A percentile compares a stretch with the other conserved stretches of the same genome.
phyloP scores from a whole-genome alignment of 495 filamentous ascomycete species.

The Lasiosphaeria ovina region DNA sequence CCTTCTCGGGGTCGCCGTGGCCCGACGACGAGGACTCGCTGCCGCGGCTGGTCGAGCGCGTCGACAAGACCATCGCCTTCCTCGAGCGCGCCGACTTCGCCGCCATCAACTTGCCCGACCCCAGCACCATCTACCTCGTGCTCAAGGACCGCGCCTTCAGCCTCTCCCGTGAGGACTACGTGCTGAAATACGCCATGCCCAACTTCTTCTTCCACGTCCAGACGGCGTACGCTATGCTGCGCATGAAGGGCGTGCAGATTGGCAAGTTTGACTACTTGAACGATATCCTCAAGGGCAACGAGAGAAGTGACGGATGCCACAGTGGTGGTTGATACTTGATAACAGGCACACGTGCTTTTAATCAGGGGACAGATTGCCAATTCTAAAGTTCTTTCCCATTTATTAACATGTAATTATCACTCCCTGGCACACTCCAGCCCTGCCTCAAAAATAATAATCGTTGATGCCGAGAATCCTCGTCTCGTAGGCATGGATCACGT shows the following conservation, averaged over 20 bases:
- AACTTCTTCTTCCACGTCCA: slow-evolving; percentile 49
- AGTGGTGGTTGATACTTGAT: no score
- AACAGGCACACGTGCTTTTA: no score
- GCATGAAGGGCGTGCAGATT: slow-evolving; percentile 52
- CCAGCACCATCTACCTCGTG: slow-evolving; percentile 1
- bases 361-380: no score
- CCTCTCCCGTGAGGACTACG: slow-evolving; percentile 29
- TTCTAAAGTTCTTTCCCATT: no score
- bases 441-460: neutral
- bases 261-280: slow-evolving; percentile 54
- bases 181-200: slow-evolving; percentile 35
- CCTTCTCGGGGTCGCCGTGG: slow-evolving; percentile 32
- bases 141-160: slow-evolving; percentile 24
- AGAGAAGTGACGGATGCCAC: no score
- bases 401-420: no score
- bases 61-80: slow-evolving; percentile 29
- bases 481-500: neutral
- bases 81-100: slow-evolving; percentile 39
- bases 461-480: neutral
- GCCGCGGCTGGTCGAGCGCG: slow-evolving; percentile 35
- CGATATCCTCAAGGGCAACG: slow-evolving; percentile 18
- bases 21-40: slow-evolving; percentile 37
- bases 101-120: slow-evolving; percentile 24
- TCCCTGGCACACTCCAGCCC: no score
- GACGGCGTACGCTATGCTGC: slow-evolving; percentile 53